These are phyloP conservation scores for Eucalyptus sp. DNA, from an alignment of 345 rosid species.

Conservation along the genomic window DNA sequence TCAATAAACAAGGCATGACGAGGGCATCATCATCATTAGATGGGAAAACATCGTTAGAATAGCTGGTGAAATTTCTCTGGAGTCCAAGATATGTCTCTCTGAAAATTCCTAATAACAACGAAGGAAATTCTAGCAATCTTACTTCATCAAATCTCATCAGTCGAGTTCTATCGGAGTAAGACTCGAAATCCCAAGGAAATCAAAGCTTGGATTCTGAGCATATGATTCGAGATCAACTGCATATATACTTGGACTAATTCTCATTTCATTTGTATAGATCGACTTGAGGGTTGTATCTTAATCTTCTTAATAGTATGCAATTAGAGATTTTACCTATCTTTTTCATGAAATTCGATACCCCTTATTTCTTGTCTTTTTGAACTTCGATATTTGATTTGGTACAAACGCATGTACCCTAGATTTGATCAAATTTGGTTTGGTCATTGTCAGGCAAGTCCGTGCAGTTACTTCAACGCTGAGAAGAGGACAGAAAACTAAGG, in stretches of 20 bases:
- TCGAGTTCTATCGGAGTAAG: not conserved
- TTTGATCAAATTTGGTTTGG: not conserved
- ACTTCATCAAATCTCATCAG: not conserved
- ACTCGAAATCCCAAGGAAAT: not conserved
- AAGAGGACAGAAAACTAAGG: not conserved
- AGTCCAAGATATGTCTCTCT: not conserved
- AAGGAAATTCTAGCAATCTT: not conserved
- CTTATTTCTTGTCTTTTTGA: not conserved
- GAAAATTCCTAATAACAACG: not conserved
- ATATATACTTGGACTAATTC: not conserved
- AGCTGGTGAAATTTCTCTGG: not conserved
- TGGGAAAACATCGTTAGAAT: not conserved
- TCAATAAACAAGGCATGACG: not conserved
- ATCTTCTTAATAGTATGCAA: not conserved
- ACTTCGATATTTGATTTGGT: not conserved
- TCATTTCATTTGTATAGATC: not conserved
- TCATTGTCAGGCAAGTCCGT: not conserved
- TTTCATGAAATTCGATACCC: not conserved
- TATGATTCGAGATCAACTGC: not conserved
- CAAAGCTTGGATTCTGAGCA: not conserved
- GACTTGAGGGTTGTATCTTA: not conserved
- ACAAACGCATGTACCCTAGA: not conserved
- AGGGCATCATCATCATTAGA: not conserved
- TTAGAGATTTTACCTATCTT: not conserved
- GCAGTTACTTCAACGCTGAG: not conserved